These are phyloP conservation scores for Papiliotrema laurentii DNA, from an alignment of 1,284 basidiomycete species.

Conservation along the genomic window DNA sequence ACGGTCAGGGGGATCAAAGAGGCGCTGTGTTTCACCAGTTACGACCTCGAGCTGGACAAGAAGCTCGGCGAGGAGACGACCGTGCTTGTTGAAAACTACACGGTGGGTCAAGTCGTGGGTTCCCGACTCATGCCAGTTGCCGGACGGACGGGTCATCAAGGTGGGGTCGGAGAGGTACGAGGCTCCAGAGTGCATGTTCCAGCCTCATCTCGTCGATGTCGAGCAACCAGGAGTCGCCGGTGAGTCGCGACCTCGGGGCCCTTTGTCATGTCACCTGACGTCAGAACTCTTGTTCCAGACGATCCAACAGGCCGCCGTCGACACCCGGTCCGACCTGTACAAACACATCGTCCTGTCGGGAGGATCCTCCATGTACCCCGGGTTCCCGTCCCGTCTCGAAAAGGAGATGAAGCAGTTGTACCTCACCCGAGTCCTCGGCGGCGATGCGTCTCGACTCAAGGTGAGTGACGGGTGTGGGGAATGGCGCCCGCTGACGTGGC, in stretches of 20 bases:
- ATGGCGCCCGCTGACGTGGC: conserved; percentile 7
- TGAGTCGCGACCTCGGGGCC: conserved; percentile 49
- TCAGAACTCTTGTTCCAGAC: conserved; percentile 94
- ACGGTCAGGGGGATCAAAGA: conserved; percentile 99
- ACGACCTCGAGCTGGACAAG: conserved; percentile 93
- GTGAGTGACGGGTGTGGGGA: conserved; percentile 54
- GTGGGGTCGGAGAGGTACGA: conserved; percentile 99
- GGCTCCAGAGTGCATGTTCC: conserved; percentile 99
- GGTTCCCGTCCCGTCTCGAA: conserved; percentile 90
- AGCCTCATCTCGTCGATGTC: conserved; percentile 94
- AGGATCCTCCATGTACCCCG: conserved; percentile 98
- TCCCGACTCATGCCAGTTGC: conserved; percentile 59
- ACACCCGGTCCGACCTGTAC: conserved; percentile 87
- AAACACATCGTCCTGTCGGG: conserved; percentile 98
- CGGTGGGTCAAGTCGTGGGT: conserved; percentile 54
- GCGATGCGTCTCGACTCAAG: conserved; percentile 80
- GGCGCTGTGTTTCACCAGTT: conserved; percentile 95
- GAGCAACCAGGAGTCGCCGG: conserved; percentile 96
- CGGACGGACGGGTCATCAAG: conserved; percentile 94
- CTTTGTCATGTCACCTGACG: not conserved
- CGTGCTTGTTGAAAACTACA: conserved; percentile 91
- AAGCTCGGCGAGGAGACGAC: conserved; percentile 94
- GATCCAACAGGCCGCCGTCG: conserved; percentile 87
- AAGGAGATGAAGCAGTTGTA: conserved; percentile 99
- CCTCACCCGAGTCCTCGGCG: conserved; percentile 77